Percentiles rank a stretch among this genome's conserved stretches.
Conservation (phyloP, 257 asterid species). For the Penstemon newberryi region DNA sequence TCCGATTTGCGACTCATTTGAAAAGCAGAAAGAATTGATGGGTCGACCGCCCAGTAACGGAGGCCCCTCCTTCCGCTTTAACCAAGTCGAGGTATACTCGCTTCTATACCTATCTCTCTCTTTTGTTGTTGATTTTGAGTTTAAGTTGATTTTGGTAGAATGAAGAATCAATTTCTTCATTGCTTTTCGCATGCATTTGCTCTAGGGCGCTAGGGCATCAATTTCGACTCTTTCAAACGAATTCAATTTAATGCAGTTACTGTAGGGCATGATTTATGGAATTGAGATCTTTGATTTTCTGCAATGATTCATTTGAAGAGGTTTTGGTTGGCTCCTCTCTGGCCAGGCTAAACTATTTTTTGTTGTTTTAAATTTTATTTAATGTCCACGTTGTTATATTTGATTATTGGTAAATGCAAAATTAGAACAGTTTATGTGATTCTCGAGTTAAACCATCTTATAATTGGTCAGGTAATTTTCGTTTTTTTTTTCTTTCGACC, state of each 20-base stretch:
- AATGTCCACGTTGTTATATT: not conserved
- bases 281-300: not conserved
- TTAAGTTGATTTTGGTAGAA: not conserved
- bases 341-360: no score
- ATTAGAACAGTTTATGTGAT: not conserved
- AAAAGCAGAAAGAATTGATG: conserved; percentile 34
- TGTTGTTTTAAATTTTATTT: not conserved
- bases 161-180: no score
- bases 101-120: conserved; percentile 3
- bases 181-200: no score
- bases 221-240: no score
- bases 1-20: no score
- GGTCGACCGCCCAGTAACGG: conserved; percentile 95
- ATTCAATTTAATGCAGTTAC: not conserved
- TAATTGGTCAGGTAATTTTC: not conserved
- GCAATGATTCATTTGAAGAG: not conserved
- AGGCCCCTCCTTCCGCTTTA: conserved; percentile 90
- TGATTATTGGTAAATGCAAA: not conserved
- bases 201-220: no score
- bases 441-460: not conserved
- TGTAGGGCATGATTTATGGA: not conserved
- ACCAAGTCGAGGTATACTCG: conserved; percentile 61
- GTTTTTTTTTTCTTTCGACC: not conserved
- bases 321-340: not conserved
- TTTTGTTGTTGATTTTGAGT: not conserved